These are phyloP conservation scores for Athelia psychrophila DNA, from an alignment of 1,284 basidiomycete genomes.

Conservation along the genomic window DNA sequence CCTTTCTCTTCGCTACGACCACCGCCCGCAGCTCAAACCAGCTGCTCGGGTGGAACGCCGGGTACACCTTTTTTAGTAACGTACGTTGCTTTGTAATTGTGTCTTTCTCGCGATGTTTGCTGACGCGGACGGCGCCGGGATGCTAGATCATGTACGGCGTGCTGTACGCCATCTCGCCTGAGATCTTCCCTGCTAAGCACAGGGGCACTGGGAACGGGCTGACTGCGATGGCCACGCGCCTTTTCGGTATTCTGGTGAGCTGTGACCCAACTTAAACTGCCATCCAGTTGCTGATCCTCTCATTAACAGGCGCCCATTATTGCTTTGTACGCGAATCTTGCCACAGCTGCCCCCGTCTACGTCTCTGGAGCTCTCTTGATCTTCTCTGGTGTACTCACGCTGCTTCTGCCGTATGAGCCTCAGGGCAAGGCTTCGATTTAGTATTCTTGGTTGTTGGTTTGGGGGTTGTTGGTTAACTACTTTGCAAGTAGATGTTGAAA, in stretches of 20 bases:
- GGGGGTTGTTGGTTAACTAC: no score
- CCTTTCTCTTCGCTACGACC: constrained; percentile 70
- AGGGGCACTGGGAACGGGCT: constrained; percentile 65
- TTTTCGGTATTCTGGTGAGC: constrained; percentile 64
- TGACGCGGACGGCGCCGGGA: not conserved
- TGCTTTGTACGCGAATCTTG: constrained; percentile 65
- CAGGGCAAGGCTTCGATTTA: constrained; percentile 66
- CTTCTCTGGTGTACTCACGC: constrained; percentile 56
- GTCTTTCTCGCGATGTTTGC: constrained; percentile 18
- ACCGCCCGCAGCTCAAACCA: constrained; percentile 65
- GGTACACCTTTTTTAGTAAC: constrained; percentile 62
- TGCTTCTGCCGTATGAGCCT: constrained; percentile 78
- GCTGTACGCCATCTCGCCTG: constrained; percentile 67
- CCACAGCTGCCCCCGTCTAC: constrained; percentile 72
- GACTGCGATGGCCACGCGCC: constrained; percentile 50
- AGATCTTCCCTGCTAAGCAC: constrained; percentile 73
- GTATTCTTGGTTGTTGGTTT: no score
- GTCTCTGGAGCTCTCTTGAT: constrained; percentile 74
- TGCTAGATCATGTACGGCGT: constrained; percentile 74
- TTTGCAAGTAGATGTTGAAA: no score
- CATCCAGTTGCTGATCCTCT: constrained; percentile 20
- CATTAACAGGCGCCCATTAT: constrained; percentile 64
- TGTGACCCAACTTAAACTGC: constrained; percentile 14
- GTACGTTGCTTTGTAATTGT: constrained; percentile 24
- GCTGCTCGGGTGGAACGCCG: constrained; percentile 69